A percentile compares a stretch with the other conserved stretches of the same genome.
Evolutionary conservation across 2,329 filamentous ascomycete genomes (phyloP).

Genomic region (Ilyonectria sp.): DNA sequence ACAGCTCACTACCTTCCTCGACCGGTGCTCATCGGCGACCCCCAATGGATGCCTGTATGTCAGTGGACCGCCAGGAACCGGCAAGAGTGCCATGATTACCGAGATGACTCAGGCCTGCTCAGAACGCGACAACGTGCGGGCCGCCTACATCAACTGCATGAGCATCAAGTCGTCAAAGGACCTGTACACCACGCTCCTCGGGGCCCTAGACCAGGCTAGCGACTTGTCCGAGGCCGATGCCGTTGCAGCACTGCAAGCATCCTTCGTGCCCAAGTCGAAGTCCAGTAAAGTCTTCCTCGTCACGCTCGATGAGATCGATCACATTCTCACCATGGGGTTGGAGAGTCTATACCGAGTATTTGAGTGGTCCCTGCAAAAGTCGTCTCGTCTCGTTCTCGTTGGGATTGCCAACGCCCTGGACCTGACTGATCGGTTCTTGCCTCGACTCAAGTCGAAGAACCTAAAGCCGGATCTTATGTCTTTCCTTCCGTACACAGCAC

Average conservation of each 20-base stretch:
- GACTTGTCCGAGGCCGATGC: conserved; percentile 77
- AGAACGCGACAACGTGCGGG: conserved; percentile 69
- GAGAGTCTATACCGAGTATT: conserved; percentile 95
- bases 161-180: conserved; percentile 92
- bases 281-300: conserved; percentile 79
- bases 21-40: conserved; percentile 70
- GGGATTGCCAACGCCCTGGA: conserved; percentile 98
- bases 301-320: conserved; percentile 94
- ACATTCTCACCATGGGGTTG: conserved; percentile 89
- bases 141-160: conserved; percentile 95
- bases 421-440: conserved; percentile 93
- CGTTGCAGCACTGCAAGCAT: conserved; percentile 75
- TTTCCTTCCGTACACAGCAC: conserved; percentile 91
- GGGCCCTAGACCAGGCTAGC: conserved; percentile 74
- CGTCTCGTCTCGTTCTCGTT: conserved; percentile 85
- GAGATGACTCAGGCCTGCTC: conserved; percentile 78
- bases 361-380: conserved; percentile 90
- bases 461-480: conserved; percentile 91
- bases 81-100: conserved; percentile 94
- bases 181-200: conserved; percentile 84
- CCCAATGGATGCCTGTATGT: conserved; percentile 91
- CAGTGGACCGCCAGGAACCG: conserved; percentile 94
- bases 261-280: conserved; percentile 78
- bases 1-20: conserved; percentile 79
- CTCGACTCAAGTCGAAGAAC: conserved; percentile 92